phyloP scores from a whole-genome alignment of 1,284 basidiomycete genomes.

The Ustilago crameri region DNA sequence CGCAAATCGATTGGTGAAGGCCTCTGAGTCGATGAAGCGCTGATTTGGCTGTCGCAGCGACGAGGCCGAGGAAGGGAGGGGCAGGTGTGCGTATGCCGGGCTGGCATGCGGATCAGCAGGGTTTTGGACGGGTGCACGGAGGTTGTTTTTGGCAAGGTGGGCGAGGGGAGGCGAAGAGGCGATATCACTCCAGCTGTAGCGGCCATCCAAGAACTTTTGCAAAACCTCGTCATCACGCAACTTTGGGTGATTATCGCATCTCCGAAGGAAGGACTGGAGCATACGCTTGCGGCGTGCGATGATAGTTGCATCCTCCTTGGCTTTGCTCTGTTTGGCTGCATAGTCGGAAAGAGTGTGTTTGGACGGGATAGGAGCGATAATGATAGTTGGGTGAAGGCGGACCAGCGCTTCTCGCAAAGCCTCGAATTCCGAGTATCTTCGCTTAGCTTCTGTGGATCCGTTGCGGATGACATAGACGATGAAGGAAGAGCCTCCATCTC shows the following conservation, averaged over 20 bases:
- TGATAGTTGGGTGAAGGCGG: constrained; percentile 92
- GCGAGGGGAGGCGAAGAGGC: constrained; percentile 78
- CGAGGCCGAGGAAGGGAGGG: constrained; percentile 77
- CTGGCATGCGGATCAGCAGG: constrained; percentile 83
- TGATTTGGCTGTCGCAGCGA: constrained; percentile 58
- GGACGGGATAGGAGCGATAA: constrained; percentile 96
- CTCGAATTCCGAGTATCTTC: constrained; percentile 97
- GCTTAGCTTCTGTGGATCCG: constrained; percentile 82
- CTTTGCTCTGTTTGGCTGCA: constrained; percentile 94
- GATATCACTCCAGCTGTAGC: constrained; percentile 82
- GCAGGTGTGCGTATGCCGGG: constrained; percentile 82
- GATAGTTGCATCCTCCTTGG: constrained; percentile 92
- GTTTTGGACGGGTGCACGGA: constrained; percentile 93
- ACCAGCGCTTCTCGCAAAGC: constrained; percentile 85
- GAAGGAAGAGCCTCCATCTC: constrained; percentile 81
- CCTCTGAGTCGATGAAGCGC: constrained; percentile 93
- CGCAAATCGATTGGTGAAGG: constrained; percentile 95
- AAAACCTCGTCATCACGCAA: constrained; percentile 93
- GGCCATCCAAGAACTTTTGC: constrained; percentile 92
- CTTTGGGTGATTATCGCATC: constrained; percentile 88
- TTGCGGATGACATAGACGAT: constrained; percentile 94
- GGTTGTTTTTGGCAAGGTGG: constrained; percentile 89
- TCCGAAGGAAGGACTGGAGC: constrained; percentile 92
- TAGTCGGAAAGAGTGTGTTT: constrained; percentile 97
- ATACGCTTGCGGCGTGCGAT: constrained; percentile 92